Evolutionary conservation across 2,329 filamentous ascomycete genomes (phyloP).

Genomic region (Trichoderma brevicompactum): DNA sequence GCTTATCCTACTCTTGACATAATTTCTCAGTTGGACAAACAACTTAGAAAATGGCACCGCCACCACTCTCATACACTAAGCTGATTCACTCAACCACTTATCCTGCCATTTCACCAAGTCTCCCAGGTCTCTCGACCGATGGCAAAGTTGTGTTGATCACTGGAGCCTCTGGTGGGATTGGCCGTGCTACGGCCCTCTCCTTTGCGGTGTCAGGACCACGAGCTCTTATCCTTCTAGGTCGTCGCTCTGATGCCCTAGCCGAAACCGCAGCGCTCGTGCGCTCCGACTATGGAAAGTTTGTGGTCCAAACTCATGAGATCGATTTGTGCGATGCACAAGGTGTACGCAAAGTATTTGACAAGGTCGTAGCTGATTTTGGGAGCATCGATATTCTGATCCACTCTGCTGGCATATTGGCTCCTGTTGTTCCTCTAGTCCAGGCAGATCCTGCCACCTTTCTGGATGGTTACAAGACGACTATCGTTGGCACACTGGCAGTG

Average conservation of each 20-base stretch:
- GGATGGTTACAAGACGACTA: not conserved
- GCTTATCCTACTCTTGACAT: not conserved
- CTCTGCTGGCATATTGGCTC: not conserved
- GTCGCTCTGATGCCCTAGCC: not conserved
- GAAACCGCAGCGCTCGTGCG: not conserved
- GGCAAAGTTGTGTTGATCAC: constrained; percentile 3
- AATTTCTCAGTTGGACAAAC: not conserved
- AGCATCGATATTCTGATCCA: constrained; percentile 1
- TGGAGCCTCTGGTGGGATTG: constrained; percentile 1
- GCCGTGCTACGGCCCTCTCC: not conserved
- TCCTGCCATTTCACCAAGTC: not conserved
- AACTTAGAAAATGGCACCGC: not conserved
- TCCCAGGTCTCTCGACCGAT: not conserved
- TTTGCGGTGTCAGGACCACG: not conserved
- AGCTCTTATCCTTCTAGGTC: not conserved
- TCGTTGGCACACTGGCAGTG: not conserved
- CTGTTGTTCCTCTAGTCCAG: not conserved
- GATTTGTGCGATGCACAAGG: not conserved
- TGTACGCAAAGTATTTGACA: not conserved
- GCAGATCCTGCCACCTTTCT: not conserved
- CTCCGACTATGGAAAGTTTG: not conserved
- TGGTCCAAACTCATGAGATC: not conserved
- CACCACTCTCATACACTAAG: constrained; percentile 1
- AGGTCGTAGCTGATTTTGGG: not conserved
- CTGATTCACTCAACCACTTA: not conserved